Conservation (phyloP, 2,329 filamentous ascomycete genomes). For the Ceratocystis smalleyi region DNA sequence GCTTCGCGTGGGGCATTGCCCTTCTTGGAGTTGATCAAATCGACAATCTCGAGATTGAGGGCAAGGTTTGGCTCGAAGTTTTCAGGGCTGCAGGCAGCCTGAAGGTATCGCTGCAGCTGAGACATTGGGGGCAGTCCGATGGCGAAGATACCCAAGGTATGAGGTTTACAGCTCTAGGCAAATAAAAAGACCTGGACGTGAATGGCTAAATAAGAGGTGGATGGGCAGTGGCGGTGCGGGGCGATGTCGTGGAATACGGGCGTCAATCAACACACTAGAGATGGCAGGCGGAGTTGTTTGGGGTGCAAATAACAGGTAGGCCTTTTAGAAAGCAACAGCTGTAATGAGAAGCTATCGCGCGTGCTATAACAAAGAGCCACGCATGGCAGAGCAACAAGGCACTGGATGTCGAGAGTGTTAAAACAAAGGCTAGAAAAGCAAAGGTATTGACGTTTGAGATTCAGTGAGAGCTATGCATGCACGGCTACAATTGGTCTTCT, state of each 20-base stretch:
- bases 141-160: not conserved
- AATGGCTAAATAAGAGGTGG: not conserved
- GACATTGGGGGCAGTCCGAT: slow-evolving; percentile 35
- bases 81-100: slow-evolving; percentile 88
- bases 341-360: not conserved
- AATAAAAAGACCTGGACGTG: not conserved
- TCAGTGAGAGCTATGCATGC: slow-evolving; percentile 2
- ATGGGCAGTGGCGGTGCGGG: slow-evolving; percentile 6
- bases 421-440: not conserved
- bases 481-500: not conserved
- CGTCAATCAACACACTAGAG: not conserved
- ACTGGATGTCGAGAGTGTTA: not conserved
- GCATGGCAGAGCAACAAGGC: slow-evolving; percentile 1
- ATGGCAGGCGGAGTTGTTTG: not conserved
- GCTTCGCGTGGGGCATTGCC: slow-evolving; percentile 89
- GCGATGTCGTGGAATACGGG: not conserved
- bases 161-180: too few relatives aligned
- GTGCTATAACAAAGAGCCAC: slow-evolving; percentile 7
- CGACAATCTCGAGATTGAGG: slow-evolving; percentile 87
- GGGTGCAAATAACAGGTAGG: not conserved
- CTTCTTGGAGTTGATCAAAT: slow-evolving; percentile 95
- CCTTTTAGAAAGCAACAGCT: not conserved
- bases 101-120: slow-evolving; percentile 86
- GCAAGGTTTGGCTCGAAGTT: slow-evolving; percentile 98
- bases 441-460: not conserved